A percentile compares a stretch with the other conserved stretches of the same genome.
Evolutionary conservation across 2,329 filamentous ascomycete species (phyloP).

Genomic region (Triangularia verruculosa): DNA sequence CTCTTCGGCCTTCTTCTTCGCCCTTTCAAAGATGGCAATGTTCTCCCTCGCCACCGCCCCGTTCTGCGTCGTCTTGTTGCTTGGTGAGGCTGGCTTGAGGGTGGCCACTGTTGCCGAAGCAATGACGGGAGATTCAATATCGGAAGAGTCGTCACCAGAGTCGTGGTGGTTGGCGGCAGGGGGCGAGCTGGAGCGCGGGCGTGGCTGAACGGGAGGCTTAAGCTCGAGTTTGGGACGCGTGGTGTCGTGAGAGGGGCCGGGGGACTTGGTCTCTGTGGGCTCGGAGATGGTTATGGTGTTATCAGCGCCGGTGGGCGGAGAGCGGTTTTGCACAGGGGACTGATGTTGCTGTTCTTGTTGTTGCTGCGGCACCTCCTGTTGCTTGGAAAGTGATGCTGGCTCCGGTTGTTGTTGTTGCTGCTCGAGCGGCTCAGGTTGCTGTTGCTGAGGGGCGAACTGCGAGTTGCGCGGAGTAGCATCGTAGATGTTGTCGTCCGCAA

Average conservation of each 20-base stretch:
- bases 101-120: slow-evolving; percentile 12
- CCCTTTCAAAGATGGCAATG: slow-evolving; percentile 40
- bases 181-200: not conserved
- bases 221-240: not conserved
- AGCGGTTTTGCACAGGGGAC: not conserved
- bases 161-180: not conserved
- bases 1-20: slow-evolving; percentile 39
- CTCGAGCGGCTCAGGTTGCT: not conserved
- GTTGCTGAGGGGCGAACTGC: slow-evolving; percentile 11
- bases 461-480: slow-evolving; percentile 34
- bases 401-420: slow-evolving; percentile 9
- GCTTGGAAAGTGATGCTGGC: slow-evolving; percentile 4
- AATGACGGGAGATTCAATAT: slow-evolving; percentile 19
- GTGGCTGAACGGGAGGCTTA: not conserved
- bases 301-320: not conserved
- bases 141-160: slow-evolving; percentile 14
- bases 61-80: slow-evolving; percentile 22
- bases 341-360: slow-evolving; percentile 10
- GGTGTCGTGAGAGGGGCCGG: slow-evolving; percentile 16
- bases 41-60: slow-evolving; percentile 30
- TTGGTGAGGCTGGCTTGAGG: slow-evolving; percentile 15
- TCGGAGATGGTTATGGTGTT: slow-evolving; percentile 11
- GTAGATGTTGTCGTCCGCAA: slow-evolving; percentile 33
- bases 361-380: too few species aligned
- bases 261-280: slow-evolving; percentile 20